These are phyloP conservation scores for Tephrocybe rancida DNA, from an alignment of 768 basidiomycete genomes.

Conservation along the genomic window DNA sequence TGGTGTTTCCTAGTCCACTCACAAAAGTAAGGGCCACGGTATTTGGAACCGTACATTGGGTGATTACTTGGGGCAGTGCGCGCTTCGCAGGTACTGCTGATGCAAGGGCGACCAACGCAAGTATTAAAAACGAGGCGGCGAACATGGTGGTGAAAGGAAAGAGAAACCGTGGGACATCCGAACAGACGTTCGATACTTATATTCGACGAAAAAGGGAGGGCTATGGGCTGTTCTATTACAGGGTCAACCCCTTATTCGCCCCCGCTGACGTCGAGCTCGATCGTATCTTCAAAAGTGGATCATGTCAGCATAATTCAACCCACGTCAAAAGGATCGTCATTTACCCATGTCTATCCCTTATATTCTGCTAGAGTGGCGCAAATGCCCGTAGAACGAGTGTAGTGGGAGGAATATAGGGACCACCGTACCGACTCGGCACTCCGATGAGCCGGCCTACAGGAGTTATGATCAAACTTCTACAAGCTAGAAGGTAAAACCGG, in stretches of 20 bases:
- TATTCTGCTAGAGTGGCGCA: too few species aligned
- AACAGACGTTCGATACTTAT: background rate
- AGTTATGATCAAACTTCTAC: too few species aligned
- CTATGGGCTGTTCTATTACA: background rate
- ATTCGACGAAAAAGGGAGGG: background rate
- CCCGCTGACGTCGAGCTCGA: background rate
- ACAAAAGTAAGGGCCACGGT: constrained; percentile 45
- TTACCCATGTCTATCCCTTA: too few species aligned
- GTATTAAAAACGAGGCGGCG: constrained; percentile 10
- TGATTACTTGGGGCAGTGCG: constrained; percentile 32
- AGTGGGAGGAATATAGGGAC: too few species aligned
- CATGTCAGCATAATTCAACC: background rate
- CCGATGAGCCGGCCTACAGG: too few species aligned
- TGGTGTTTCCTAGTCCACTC: constrained; percentile 12
- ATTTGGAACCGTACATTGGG: constrained; percentile 34
- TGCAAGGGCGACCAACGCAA: constrained; percentile 16
- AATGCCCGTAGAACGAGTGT: too few species aligned
- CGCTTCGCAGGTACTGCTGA: constrained; percentile 22
- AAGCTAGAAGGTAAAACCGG: too few species aligned
- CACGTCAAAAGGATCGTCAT: background rate
- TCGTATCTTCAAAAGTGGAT: background rate
- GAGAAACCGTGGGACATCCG: background rate
- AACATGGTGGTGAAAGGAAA: constrained; percentile 17
- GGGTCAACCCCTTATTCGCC: background rate
- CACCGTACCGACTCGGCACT: too few species aligned